These are phyloP conservation scores for Glycine latifolia DNA, from an alignment of 306 rosid species.

Conservation along the genomic window DNA sequence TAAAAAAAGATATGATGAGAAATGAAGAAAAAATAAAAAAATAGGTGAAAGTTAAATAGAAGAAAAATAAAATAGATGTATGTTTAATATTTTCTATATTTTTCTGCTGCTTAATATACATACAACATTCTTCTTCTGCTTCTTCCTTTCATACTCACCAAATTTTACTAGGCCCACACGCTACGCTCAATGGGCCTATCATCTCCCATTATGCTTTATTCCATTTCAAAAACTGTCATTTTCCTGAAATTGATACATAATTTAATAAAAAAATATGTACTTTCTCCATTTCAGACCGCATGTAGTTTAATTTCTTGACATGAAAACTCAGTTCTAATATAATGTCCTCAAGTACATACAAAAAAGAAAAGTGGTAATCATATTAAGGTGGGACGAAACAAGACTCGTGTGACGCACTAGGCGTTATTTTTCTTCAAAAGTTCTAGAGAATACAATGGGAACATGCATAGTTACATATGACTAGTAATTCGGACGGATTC, in stretches of 20 bases:
- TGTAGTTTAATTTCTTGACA: background rate
- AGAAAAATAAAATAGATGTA: no score
- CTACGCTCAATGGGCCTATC: background rate
- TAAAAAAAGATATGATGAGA: no score
- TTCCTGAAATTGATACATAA: background rate
- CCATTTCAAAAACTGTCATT: background rate
- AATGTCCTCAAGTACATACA: background rate
- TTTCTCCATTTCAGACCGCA: background rate
- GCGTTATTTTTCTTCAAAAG: background rate
- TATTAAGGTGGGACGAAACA: background rate
- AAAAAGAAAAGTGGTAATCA: background rate
- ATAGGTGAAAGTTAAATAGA: background rate
- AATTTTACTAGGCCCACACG: constrained; percentile 6
- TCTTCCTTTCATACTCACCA: background rate
- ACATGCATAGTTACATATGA: background rate
- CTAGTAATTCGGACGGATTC: constrained; percentile 11
- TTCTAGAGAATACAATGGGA: background rate
- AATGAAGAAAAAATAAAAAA: no score
- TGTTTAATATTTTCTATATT: background rate
- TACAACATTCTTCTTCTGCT: background rate
- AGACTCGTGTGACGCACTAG: background rate
- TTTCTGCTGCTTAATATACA: background rate
- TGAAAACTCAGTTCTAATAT: background rate
- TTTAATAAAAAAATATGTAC: background rate
- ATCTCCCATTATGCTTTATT: background rate